These are phyloP conservation scores for Phytophthora syringae DNA, from an alignment of 352 stramenopile genomes.

Conservation along the genomic window DNA sequence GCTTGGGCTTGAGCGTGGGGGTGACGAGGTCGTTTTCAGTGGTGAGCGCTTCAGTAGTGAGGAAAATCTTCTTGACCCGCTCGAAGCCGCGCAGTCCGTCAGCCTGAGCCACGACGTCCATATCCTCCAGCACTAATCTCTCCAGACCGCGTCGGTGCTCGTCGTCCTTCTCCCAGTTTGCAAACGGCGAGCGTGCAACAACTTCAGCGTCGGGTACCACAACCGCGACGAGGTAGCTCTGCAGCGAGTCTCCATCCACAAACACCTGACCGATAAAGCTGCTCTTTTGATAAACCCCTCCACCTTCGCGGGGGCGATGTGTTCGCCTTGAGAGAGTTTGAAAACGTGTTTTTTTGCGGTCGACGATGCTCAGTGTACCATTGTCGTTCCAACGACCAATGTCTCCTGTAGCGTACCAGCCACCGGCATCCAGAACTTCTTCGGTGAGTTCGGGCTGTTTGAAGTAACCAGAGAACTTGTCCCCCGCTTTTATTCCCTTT, in stretches of 20 bases:
- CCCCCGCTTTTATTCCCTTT: too few species aligned
- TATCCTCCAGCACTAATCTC: conserved; percentile 36
- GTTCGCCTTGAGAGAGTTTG: conserved; percentile 94
- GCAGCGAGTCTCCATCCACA: conserved; percentile 94
- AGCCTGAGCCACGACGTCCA: conserved; percentile 42
- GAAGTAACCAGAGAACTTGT: conserved; percentile 94
- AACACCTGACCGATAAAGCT: conserved; percentile 92
- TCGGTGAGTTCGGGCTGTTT: conserved; percentile 91
- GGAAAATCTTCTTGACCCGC: conserved; percentile 87
- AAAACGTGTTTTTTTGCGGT: conserved; percentile 94
- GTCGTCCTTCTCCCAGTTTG: conserved; percentile 12
- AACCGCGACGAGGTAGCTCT: conserved; percentile 93
- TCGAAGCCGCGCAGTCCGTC: conserved; percentile 91
- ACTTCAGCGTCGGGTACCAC: conserved; percentile 92
- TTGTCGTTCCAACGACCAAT: conserved; percentile 94
- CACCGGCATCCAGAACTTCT: conserved; percentile 88
- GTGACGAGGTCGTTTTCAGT: conserved; percentile 93
- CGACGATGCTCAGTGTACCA: conserved; percentile 88
- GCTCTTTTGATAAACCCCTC: conserved; percentile 94
- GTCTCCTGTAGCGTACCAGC: conserved; percentile 97
- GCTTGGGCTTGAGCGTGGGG: conserved; percentile 97
- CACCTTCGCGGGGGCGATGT: conserved; percentile 96
- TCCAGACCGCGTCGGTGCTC: conserved; percentile 25
- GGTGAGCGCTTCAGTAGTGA: conserved; percentile 85
- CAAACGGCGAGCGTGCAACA: conserved; percentile 14